A percentile compares a stretch with the other conserved stretches of the same genome.
Evolutionary conservation across 768 basidiomycete species (phyloP).

Genomic region (Pulveroboletus sp.): DNA sequence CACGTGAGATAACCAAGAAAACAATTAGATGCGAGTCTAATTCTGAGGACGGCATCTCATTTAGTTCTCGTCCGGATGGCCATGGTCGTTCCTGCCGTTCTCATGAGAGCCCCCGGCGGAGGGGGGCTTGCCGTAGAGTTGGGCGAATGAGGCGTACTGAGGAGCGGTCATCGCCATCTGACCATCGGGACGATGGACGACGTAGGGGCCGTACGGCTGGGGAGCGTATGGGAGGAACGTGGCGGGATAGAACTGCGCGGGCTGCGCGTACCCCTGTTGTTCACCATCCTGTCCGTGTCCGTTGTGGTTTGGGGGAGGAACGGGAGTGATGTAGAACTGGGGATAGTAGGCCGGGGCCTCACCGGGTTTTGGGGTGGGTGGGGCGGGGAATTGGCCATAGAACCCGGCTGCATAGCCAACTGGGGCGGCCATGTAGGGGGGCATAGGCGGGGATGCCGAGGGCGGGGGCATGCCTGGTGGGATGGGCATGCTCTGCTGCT

Average conservation of each 20-base stretch:
- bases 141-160: constrained; percentile 39
- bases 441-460: constrained; percentile 45
- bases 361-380: constrained; percentile 47
- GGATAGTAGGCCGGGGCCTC: constrained; percentile 50
- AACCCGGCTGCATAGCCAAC: constrained; percentile 52
- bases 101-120: constrained; percentile 33
- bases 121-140: constrained; percentile 38
- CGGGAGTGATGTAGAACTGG: constrained; percentile 44
- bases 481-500: constrained; percentile 41
- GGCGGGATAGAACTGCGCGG: constrained; percentile 44
- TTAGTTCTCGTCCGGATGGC: constrained; percentile 32
- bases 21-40: constrained; percentile 12
- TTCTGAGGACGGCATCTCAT: constrained; percentile 15
- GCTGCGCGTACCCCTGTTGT: constrained; percentile 37
- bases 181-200: constrained; percentile 42
- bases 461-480: constrained; percentile 41
- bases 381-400: constrained; percentile 52
- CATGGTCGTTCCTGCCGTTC: constrained; percentile 26
- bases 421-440: constrained; percentile 47
- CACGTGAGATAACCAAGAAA: constrained; percentile 19
- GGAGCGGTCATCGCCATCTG: constrained; percentile 33
- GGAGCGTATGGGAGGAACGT: constrained; percentile 46
- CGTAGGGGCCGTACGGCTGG: constrained; percentile 47
- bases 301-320: constrained; percentile 39
- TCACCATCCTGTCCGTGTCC: constrained; percentile 41